Evolutionary conservation across 2,329 filamentous ascomycete species (phyloP).

Genomic region (Botrytis tulipae): DNA sequence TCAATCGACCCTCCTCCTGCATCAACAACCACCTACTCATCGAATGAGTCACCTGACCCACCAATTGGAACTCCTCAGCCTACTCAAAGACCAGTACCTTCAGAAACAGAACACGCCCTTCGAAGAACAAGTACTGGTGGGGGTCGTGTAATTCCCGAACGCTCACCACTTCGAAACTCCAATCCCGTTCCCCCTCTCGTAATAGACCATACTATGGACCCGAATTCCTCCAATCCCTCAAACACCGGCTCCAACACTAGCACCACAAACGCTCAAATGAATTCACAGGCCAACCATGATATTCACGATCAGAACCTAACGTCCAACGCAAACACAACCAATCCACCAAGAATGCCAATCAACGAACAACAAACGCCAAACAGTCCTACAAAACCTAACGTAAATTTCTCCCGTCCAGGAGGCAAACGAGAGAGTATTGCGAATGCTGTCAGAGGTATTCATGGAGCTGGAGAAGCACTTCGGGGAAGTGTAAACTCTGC

Average conservation of each 20-base stretch:
- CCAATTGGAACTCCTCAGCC: background rate
- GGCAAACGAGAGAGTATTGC: conserved; percentile 3
- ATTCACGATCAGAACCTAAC: background rate
- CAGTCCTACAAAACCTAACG: background rate
- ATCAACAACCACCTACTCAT: conserved; percentile 14
- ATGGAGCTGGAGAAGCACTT: conserved; percentile 19
- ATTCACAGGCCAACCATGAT: conserved; percentile 1
- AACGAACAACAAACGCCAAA: background rate
- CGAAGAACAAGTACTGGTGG: conserved; percentile 16
- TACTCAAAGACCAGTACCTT: background rate
- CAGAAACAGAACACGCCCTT: background rate
- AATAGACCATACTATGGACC: conserved; percentile 1
- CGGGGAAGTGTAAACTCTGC: conserved; percentile 15
- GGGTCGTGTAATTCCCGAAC: conserved; percentile 18
- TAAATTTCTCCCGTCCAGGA: conserved; percentile 18
- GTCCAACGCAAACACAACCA: background rate
- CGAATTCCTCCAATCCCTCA: background rate
- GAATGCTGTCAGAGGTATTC: conserved; percentile 14
- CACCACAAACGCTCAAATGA: background rate
- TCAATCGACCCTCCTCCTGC: conserved; percentile 16
- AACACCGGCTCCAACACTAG: background rate
- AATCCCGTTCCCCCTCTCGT: conserved; percentile 6
- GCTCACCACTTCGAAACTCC: conserved; percentile 19
- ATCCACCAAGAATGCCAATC: conserved; percentile 5
- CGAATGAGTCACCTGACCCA: conserved; percentile 1